Evolutionary conservation across 371 early-diverging fungal species (phyloP).

Genomic region (Capniomyces stellatus): DNA sequence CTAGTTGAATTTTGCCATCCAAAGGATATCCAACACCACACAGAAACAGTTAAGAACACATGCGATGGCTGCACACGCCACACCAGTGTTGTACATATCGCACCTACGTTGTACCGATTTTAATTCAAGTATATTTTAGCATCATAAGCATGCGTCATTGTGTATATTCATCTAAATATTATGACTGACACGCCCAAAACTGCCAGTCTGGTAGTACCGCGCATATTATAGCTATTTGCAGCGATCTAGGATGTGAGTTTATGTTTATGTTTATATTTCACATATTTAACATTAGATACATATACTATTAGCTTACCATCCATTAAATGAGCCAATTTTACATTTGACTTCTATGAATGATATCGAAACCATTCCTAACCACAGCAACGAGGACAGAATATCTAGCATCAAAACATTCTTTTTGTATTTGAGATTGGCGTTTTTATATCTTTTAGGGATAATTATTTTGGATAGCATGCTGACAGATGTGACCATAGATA

Average conservation of each 20-base stretch:
- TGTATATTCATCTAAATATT: neutral
- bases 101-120: too few species aligned
- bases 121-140: too few species aligned
- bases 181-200: too few species aligned
- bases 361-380: neutral
- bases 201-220: too few species aligned
- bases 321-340: neutral
- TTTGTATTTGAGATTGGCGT: neutral
- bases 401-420: neutral
- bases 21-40: neutral
- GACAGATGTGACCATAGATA: neutral
- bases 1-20: neutral
- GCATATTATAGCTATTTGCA: too few species aligned
- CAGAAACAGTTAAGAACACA: neutral
- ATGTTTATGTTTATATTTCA: neutral
- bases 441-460: neutral
- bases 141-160: neutral
- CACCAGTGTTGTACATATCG: neutral
- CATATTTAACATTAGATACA: neutral
- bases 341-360: neutral
- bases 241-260: neutral
- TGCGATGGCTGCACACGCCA: neutral
- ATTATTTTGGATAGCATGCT: neutral
- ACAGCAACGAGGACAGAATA: neutral
- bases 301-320: neutral